Conservation (phyloP, 805 yeast species). For the Metschnikowia henanensis region DNA sequence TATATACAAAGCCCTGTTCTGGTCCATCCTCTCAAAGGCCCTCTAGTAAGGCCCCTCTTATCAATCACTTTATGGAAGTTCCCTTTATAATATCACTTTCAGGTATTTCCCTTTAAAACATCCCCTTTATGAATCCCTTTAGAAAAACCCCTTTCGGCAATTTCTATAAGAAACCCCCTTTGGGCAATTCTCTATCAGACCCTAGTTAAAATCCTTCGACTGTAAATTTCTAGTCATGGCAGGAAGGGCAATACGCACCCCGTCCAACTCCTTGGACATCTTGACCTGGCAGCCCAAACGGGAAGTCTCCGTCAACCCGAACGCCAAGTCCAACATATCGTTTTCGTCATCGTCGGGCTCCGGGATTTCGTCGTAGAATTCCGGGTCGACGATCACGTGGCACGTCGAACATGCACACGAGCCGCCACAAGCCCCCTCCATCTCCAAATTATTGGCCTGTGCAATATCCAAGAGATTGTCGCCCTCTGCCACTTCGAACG, state of each 20-base stretch:
- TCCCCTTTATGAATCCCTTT: no score
- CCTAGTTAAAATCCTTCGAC: slow-evolving; percentile 68
- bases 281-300: slow-evolving; percentile 92
- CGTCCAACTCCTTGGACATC: slow-evolving; percentile 90
- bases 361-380: slow-evolving; percentile 82
- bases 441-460: slow-evolving; percentile 87
- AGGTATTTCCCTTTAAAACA: no score
- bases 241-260: slow-evolving; percentile 91
- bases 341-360: slow-evolving; percentile 98
- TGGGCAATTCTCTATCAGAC: no score
- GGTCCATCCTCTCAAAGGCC: no score
- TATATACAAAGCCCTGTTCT: no score
- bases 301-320: slow-evolving; percentile 95
- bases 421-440: slow-evolving; percentile 99
- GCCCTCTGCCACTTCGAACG: slow-evolving; percentile 87
- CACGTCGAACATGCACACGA: slow-evolving; percentile 99
- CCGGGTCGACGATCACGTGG: slow-evolving; percentile 96
- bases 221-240: slow-evolving; percentile 96
- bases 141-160: no score
- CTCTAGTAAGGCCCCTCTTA: no score
- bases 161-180: no score
- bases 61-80: no score
- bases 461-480: slow-evolving; percentile 93
- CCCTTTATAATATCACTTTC: no score
- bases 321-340: slow-evolving; percentile 97